Evolutionary conservation across 2,329 filamentous ascomycete genomes (phyloP).

Genomic region (Sporothrix inflata): DNA sequence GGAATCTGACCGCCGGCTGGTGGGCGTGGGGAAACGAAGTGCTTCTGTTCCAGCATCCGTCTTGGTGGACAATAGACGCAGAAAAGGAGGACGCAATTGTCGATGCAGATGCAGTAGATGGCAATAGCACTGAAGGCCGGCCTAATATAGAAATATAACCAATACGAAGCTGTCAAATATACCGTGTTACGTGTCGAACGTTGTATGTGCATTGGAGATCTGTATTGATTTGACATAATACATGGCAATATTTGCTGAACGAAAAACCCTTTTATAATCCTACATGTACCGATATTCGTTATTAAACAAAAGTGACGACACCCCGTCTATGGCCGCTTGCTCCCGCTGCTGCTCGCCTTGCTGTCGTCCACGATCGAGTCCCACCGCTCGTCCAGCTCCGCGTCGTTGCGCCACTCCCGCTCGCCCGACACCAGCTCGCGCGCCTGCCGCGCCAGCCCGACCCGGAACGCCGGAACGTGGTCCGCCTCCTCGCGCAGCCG

Average conservation of each 20-base stretch:
- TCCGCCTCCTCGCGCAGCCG: constrained; percentile 41
- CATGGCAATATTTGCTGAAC: constrained; percentile 14
- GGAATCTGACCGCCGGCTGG: constrained; percentile 75
- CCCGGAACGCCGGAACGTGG: constrained; percentile 45
- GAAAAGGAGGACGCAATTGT: not conserved
- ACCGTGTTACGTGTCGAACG: not conserved
- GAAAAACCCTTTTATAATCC: constrained; percentile 25
- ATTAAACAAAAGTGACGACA: not conserved
- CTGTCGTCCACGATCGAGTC: constrained; percentile 41
- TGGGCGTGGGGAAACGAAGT: constrained; percentile 78
- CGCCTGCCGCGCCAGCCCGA: constrained; percentile 60
- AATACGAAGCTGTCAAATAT: no score
- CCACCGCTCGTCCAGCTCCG: constrained; percentile 53
- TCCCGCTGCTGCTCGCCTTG: constrained; percentile 31
- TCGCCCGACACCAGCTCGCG: constrained; percentile 63
- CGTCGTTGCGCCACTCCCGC: constrained; percentile 61
- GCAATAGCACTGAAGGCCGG: not conserved
- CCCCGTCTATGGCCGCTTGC: constrained; percentile 28
- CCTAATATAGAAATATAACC: not conserved
- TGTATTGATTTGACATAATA: constrained; percentile 19
- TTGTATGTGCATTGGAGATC: constrained; percentile 19
- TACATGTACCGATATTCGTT: constrained; percentile 21
- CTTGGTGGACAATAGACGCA: constrained; percentile 29
- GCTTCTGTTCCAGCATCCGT: constrained; percentile 64
- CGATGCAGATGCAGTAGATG: not conserved